Percentiles rank a stretch among this genome's conserved stretches.
phyloP scores from a whole-genome alignment of 1,284 basidiomycete genomes.

The Moesziomyces antarcticus region DNA sequence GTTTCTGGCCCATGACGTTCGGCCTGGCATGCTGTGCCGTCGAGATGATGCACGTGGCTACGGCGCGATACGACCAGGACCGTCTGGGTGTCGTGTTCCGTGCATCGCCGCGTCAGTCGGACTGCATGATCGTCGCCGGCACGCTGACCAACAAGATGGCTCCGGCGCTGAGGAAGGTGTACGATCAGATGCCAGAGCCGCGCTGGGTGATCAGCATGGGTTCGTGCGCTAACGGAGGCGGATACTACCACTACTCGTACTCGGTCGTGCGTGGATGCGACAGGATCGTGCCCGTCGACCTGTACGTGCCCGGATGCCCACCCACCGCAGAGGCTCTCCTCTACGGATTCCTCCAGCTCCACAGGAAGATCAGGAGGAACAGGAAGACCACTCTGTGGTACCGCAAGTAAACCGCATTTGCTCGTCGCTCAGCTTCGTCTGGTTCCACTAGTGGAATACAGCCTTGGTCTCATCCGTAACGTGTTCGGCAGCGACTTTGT shows the following conservation, averaged over 20 bases:
- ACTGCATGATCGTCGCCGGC: conserved; percentile 99
- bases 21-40: conserved; percentile 98
- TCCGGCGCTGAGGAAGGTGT: conserved; percentile 71
- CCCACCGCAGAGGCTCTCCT: conserved; percentile 86
- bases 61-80: conserved; percentile 98
- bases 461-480: background rate
- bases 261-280: conserved; percentile 99
- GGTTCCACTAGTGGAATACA: background rate
- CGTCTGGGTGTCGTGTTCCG: conserved; percentile 97
- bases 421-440: background rate
- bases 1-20: conserved; percentile 99
- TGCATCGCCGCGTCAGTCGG: conserved; percentile 95
- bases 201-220: conserved; percentile 99
- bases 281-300: conserved; percentile 97
- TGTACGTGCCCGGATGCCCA: conserved; percentile 85
- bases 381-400: conserved; percentile 92
- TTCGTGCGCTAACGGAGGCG: conserved; percentile 97
- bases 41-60: conserved; percentile 91
- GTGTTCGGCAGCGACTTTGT: no score
- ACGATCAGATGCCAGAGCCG: conserved; percentile 68
- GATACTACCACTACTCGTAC: conserved; percentile 95
- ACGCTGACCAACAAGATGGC: conserved; percentile 99
- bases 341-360: conserved; percentile 79
- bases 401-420: conserved; percentile 55
- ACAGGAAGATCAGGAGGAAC: conserved; percentile 94